Conservation (phyloP, 345 rosid genomes). For the Salix caprea region DNA sequence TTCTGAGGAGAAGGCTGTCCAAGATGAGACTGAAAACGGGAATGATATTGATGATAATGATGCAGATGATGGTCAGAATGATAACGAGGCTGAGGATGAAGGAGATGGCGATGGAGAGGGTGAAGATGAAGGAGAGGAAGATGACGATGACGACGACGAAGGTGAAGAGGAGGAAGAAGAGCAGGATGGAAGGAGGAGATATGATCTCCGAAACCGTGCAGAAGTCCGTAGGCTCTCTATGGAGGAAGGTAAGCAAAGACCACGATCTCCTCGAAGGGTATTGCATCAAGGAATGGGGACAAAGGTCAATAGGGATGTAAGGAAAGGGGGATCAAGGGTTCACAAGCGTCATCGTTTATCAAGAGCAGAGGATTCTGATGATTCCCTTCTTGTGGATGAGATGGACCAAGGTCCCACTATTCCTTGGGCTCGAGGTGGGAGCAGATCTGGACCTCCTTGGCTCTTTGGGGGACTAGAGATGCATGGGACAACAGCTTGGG, state of each 20-base stretch:
- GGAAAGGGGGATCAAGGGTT: constrained; percentile 91
- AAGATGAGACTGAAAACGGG: constrained; percentile 82
- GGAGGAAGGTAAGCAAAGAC: constrained; percentile 75
- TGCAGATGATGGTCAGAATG: constrained; percentile 43
- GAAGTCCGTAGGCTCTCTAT: constrained; percentile 80
- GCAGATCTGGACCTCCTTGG: constrained; percentile 95
- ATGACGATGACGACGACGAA: constrained; percentile 44
- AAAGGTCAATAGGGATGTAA: constrained; percentile 77
- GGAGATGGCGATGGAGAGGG: constrained; percentile 59
- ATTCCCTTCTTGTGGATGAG: constrained; percentile 99
- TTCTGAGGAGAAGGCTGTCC: constrained; percentile 71
- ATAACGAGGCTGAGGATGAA: constrained; percentile 40
- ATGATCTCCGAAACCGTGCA: constrained; percentile 93
- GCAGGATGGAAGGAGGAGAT: constrained; percentile 90
- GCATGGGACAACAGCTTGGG: constrained; percentile 76
- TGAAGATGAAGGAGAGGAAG: constrained; percentile 34
- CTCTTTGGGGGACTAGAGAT: constrained; percentile 93
- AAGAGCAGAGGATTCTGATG: constrained; percentile 96
- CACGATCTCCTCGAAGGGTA: constrained; percentile 86
- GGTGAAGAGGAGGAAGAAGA: constrained; percentile 72
- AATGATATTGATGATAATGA: constrained; percentile 69
- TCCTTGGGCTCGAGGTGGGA: constrained; percentile 95
- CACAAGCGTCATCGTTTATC: constrained; percentile 82
- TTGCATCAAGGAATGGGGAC: constrained; percentile 96
- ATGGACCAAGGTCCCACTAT: constrained; percentile 94